phyloP scores from a whole-genome alignment of 164 flowering plant genomes.

The Piper longum region DNA sequence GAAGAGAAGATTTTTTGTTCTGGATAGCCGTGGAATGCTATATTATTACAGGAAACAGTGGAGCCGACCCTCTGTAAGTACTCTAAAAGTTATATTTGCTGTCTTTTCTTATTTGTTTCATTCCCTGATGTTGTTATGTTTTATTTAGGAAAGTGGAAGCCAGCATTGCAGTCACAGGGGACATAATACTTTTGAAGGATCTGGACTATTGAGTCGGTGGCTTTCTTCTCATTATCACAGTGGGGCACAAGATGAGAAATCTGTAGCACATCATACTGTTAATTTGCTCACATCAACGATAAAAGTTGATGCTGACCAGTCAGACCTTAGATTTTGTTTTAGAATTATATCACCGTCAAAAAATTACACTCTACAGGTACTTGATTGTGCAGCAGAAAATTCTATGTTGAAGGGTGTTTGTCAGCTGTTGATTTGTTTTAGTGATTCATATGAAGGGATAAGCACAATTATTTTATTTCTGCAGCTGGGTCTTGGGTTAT shows the following conservation, averaged over 20 bases:
- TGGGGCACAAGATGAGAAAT: slow-evolving; percentile 86
- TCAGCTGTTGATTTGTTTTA: not conserved
- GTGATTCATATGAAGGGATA: not conserved
- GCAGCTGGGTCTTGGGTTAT: not conserved
- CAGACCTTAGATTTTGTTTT: slow-evolving; percentile 93
- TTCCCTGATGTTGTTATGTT: not conserved
- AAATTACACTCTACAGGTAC: slow-evolving; percentile 92
- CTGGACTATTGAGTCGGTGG: slow-evolving; percentile 90
- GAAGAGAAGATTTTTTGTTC: slow-evolving; percentile 94
- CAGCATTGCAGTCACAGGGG: slow-evolving; percentile 45
- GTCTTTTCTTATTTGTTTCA: too few species aligned
- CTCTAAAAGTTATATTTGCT: not conserved
- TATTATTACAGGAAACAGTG: slow-evolving; percentile 85
- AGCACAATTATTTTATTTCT: slow-evolving; percentile 1
- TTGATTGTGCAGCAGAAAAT: slow-evolving; percentile 1
- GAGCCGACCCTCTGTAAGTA: slow-evolving; percentile 58
- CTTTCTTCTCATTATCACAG: slow-evolving; percentile 89
- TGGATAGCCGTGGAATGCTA: slow-evolving; percentile 91
- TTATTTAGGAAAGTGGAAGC: slow-evolving; percentile 41
- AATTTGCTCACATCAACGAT: slow-evolving; percentile 95
- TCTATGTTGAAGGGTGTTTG: too few species aligned
- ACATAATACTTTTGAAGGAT: slow-evolving; percentile 53
- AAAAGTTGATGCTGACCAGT: slow-evolving; percentile 92
- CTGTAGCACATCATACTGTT: slow-evolving; percentile 91
- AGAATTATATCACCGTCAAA: slow-evolving; percentile 93